Percentiles rank a stretch among this genome's conserved stretches.
phyloP scores from a whole-genome alignment of 176 grass and related monocot genomes.

The bread wheat (Triticum aestivum) region IWGSC_CS_RefSeq_v2.1 NC_057812.1:730456826-730457325 shows the following conservation, averaged over 20 bases:
- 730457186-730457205: conserved; percentile 78
- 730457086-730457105: conserved; percentile 83
- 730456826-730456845: neutral
- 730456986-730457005: neutral
- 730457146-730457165: conserved; percentile 84
- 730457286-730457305: conserved; percentile 93
- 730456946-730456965: neutral
- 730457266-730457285: conserved; percentile 78
- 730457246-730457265: conserved; percentile 90
- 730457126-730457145: conserved; percentile 86
- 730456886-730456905: neutral
- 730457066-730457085: conserved; percentile 90
- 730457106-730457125: conserved; percentile 83
- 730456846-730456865: neutral
- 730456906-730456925: neutral
- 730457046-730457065: conserved; percentile 89
- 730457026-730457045: conserved; percentile 63
- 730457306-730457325: conserved; percentile 60
- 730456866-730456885: neutral
- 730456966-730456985: neutral
- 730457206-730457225: conserved; percentile 71
- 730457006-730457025: neutral
- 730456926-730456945: neutral
- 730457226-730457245: conserved; percentile 89
- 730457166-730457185: conserved; percentile 83